phyloP scores from a whole-genome alignment of 2,329 filamentous ascomycete species.

The Malbranchea zuffiana region DNA sequence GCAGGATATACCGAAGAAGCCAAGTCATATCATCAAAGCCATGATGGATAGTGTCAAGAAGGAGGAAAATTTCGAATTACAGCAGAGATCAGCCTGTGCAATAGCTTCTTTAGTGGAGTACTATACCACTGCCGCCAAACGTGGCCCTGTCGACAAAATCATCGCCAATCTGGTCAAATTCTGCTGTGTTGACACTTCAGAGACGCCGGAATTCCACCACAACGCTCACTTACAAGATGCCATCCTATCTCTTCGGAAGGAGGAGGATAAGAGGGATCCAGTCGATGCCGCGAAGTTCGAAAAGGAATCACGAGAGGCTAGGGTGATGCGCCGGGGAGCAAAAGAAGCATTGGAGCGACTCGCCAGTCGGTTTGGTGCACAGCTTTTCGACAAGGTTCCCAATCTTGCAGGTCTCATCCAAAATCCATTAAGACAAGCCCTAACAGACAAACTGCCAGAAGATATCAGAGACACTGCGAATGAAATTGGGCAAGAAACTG shows the following conservation, averaged over 20 bases:
- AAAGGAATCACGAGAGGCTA: constrained; percentile 73
- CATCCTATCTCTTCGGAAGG: constrained; percentile 89
- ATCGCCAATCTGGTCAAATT: constrained; percentile 94
- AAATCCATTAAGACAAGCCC: constrained; percentile 62
- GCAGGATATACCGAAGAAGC: constrained; percentile 80
- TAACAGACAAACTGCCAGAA: constrained; percentile 58
- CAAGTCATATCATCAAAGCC: constrained; percentile 81
- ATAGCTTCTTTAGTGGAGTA: constrained; percentile 77
- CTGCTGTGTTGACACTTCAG: constrained; percentile 92
- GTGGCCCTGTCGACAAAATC: constrained; percentile 86
- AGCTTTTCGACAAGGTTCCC: constrained; percentile 72
- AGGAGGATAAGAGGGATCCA: constrained; percentile 90
- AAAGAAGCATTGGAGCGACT: constrained; percentile 90
- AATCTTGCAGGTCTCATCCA: constrained; percentile 74
- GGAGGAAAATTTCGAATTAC: constrained; percentile 82
- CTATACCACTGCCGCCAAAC: constrained; percentile 68
- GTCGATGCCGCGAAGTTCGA: constrained; percentile 84
- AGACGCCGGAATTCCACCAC: constrained; percentile 86
- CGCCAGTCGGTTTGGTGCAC: constrained; percentile 63
- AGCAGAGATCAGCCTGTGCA: constrained; percentile 73
- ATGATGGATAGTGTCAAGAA: constrained; percentile 98
- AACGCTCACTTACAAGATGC: constrained; percentile 68
- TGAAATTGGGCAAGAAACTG: constrained; percentile 76
- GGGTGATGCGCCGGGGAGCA: constrained; percentile 81
- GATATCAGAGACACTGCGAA: constrained; percentile 64